phyloP scores from a whole-genome alignment of 1,284 basidiomycete species.

The Ustilago cynodontis region DNA sequence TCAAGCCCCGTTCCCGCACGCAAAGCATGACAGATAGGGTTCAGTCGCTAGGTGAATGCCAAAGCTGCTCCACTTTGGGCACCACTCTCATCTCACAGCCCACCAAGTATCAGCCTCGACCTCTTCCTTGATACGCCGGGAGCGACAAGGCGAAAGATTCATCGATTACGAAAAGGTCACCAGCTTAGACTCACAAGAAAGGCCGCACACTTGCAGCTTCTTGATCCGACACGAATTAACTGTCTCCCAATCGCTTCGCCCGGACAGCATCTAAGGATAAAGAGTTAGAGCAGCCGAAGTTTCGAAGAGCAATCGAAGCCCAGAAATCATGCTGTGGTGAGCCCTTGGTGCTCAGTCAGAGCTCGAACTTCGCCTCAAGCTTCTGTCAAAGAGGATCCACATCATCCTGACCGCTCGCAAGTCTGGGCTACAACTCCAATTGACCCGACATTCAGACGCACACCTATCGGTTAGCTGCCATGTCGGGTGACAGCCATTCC shows the following conservation, averaged over 20 bases:
- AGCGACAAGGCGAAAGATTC: background rate
- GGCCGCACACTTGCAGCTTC: background rate
- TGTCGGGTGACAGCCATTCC: constrained; percentile 12
- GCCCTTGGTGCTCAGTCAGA: background rate
- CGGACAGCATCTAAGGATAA: background rate
- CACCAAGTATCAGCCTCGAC: background rate
- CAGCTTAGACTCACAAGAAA: background rate
- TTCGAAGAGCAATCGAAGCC: background rate
- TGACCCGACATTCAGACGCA: background rate
- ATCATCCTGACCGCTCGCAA: background rate
- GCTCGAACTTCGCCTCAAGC: background rate
- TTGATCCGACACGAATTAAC: background rate
- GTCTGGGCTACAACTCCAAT: background rate
- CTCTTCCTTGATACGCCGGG: background rate
- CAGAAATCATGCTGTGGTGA: background rate
- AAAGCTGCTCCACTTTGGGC: background rate
- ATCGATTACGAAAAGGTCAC: background rate
- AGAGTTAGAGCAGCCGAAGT: background rate
- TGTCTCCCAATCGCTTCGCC: background rate
- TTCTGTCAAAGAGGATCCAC: too few species aligned
- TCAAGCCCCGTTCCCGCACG: background rate
- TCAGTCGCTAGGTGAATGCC: background rate
- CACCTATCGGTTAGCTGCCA: constrained; percentile 6
- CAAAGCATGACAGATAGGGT: constrained; percentile 4
- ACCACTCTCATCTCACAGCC: background rate